Base-by-base conservation (phyloP, 805 yeast genomes). In the Starmera caribaea region DNA sequence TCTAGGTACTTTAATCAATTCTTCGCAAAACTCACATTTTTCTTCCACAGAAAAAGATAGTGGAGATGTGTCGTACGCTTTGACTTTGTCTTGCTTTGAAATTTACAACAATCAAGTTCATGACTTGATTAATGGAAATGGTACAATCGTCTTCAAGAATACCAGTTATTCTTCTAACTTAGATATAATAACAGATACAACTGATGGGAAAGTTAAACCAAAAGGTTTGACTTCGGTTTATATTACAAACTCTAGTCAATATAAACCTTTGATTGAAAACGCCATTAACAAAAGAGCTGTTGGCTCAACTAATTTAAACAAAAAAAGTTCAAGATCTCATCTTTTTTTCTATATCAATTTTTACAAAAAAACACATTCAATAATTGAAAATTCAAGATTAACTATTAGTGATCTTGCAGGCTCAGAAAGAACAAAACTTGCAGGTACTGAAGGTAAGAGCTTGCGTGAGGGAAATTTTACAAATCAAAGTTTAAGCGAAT, bases 331-430 rank as follows among this genome's bases (percentile, higher is more conserved):
- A 8, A 61, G 78, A 44, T 73, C 78, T 1, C 79, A 74, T 46
- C 64, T 74, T n/a, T 70, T 74, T 46, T 56, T 68, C 3, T 63
- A 66, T 39, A 58, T 74, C 36, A 69, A 70, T 41, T 43, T 66
- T 6, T 63, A 58, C 37, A 50, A 47, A 14, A 43, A 58, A 35
- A 27, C 45, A 38, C 58, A 59, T 17, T 38, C 37, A 15, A 36
- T 47, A 35, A 32, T 57, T 2, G 50, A 46, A 30, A 50, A 60
- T 2, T 51, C 72, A 5, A 60, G 73, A 36, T 54, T 74, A 24
- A 68, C 73, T 0, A 52, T 75, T 33, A 73, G 71, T 0, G 79
- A 75, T 45, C 48, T 75, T 15, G 76, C 79, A 2, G 77, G 79
- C 1, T 61, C 74, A 8, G 79, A 74, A 51, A 60, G 77, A 47